phyloP scores from a whole-genome alignment of 768 basidiomycete species.

The Suillus luteus region DNA sequence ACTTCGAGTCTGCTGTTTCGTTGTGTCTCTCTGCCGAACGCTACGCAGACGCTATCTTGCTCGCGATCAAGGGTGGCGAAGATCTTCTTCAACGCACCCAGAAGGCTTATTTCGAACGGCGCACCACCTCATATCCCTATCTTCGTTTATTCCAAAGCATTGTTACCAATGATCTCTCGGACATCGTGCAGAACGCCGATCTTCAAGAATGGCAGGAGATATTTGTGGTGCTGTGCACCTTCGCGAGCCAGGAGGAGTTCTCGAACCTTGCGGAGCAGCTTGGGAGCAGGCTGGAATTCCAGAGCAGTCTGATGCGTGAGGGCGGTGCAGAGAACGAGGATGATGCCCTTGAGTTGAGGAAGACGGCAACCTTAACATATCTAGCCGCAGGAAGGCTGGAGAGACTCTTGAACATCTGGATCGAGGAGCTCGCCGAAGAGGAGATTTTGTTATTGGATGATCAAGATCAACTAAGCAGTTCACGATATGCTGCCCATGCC shows the following conservation, averaged over 20 bases:
- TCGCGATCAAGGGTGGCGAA: constrained; percentile 88
- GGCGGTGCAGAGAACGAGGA: constrained; percentile 41
- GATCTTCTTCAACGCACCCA: constrained; percentile 88
- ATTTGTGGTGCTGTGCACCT: constrained; percentile 95
- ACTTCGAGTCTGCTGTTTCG: constrained; percentile 90
- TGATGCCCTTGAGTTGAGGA: constrained; percentile 54
- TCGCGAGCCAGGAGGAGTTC: constrained; percentile 85
- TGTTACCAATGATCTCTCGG: constrained; percentile 87
- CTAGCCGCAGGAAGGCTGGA: constrained; percentile 90
- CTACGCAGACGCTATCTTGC: constrained; percentile 92
- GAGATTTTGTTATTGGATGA: constrained; percentile 55
- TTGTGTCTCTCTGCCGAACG: constrained; percentile 87
- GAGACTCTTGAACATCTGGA: constrained; percentile 88
- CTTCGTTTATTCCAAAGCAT: constrained; percentile 94
- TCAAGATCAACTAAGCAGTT: constrained; percentile 42
- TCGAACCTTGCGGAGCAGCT: constrained; percentile 87
- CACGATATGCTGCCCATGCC: constrained; percentile 78
- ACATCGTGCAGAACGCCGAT: constrained; percentile 96
- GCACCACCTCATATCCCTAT: constrained; percentile 76
- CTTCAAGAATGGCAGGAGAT: constrained; percentile 94
- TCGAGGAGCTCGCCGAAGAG: constrained; percentile 86
- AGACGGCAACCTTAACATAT: constrained; percentile 91
- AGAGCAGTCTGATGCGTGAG: constrained; percentile 58
- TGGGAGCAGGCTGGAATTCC: constrained; percentile 87
- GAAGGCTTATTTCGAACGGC: constrained; percentile 88